phyloP scores from a whole-genome alignment of 805 yeast species.

The Metschnikowia koreensis region DNA sequence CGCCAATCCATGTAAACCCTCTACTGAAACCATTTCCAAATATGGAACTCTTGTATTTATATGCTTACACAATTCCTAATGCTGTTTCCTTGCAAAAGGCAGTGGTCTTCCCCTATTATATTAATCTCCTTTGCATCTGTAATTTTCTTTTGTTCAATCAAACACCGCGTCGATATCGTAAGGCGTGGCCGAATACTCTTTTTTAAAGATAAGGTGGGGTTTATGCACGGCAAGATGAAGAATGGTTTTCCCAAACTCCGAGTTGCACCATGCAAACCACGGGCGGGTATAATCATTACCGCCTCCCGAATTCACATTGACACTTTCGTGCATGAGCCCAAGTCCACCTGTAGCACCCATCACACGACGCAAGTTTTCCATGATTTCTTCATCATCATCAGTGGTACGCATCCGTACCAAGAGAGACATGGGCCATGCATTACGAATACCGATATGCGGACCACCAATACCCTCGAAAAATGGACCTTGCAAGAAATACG shows the following conservation, averaged over 20 bases:
- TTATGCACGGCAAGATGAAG: slow-evolving; percentile 68
- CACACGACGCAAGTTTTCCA: slow-evolving; percentile 45
- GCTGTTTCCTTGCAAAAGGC: too few species aligned
- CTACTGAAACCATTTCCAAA: too few species aligned
- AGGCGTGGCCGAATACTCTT: slow-evolving; percentile 28
- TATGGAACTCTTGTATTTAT: too few species aligned
- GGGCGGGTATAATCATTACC: slow-evolving; percentile 65
- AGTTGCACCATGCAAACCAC: slow-evolving; percentile 95
- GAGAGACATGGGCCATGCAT: slow-evolving; percentile 93
- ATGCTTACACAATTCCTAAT: too few species aligned
- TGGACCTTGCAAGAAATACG: slow-evolving; percentile 66
- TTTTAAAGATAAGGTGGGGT: slow-evolving; percentile 67
- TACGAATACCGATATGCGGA: slow-evolving; percentile 77
- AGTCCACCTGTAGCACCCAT: slow-evolving; percentile 65
- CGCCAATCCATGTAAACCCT: too few species aligned
- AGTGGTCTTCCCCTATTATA: too few species aligned
- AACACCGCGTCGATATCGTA: slow-evolving; percentile 31
- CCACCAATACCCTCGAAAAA: slow-evolving; percentile 82
- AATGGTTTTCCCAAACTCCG: slow-evolving; percentile 88
- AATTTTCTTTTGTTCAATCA: not conserved
- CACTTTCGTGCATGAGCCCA: slow-evolving; percentile 83
- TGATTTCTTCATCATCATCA: slow-evolving; percentile 68
- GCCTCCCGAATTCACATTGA: slow-evolving; percentile 54
- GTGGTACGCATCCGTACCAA: slow-evolving; percentile 72
- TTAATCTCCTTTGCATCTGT: too few species aligned